phyloP scores from a whole-genome alignment of 305 asterid genomes.

The Fraxinus latifolia region DNA sequence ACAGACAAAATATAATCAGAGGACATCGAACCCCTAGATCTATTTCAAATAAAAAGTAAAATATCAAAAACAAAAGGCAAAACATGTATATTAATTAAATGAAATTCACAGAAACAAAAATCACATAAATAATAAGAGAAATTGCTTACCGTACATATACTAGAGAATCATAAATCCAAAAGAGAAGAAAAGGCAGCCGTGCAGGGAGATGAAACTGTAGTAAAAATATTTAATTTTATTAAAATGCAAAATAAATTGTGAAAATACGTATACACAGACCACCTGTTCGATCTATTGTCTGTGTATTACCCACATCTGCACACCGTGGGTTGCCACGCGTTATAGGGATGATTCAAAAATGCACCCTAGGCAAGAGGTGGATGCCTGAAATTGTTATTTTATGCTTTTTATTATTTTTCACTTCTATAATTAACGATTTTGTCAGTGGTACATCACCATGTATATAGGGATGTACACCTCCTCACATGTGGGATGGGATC shows the following conservation, averaged over 20 bases:
- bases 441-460: too few species aligned
- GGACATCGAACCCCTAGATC: conserved; percentile 40
- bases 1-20: conserved; percentile 1
- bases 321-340: conserved; percentile 5
- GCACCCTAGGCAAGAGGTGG: neutral
- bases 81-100: conserved; percentile 17
- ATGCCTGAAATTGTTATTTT: neutral
- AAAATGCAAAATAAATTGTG: neutral
- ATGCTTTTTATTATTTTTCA: neutral
- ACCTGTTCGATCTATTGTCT: conserved; percentile 25
- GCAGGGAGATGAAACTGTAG: conserved; percentile 3
- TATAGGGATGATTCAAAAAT: neutral
- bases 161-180: conserved; percentile 21
- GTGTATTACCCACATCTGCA: neutral
- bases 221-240: neutral
- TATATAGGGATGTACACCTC: too few species aligned
- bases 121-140: conserved; percentile 1
- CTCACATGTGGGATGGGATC: too few species aligned
- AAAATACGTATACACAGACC: conserved; percentile 3
- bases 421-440: neutral
- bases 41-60: conserved; percentile 18
- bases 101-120: neutral
- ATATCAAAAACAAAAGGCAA: conserved; percentile 5
- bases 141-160: conserved; percentile 31
- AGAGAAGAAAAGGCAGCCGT: neutral